Base-by-base conservation (phyloP, 2,329 filamentous ascomycete species). In the Hypoxylon sp. region DNA sequence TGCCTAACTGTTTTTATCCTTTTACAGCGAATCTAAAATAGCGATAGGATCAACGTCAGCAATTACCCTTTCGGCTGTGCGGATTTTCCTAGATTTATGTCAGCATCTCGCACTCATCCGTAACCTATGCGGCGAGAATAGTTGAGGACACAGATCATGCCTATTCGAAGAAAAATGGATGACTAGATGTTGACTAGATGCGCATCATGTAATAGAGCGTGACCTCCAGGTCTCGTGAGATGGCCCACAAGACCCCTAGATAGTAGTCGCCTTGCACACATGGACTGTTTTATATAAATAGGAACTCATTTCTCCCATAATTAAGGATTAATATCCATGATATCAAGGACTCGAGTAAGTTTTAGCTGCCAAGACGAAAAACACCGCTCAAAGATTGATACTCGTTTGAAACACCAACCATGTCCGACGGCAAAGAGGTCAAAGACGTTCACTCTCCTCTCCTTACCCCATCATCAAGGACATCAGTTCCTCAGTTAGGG, bases 371-470 rank as follows among this genome's bases (percentile, higher is more conserved):
- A 34, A 28, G 7, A 57, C 28, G 13, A 60, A 46, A 1, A 45
- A 46, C 4, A 46, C 45, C 51, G 59, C 36, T 19, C 51, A 30
- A 38, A 45, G 14, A n/a, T 28, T 28, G 17, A 32, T 41, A 46
- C 28, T 23, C 3, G 11, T 21, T 46, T 32, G 5, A 51, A 45
- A 4, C n/a, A 32, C 6, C 38, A 49, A 63, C 3, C 4, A 67
- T 68, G 67, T 70, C 67, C 19, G 64, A 65, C 43, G 52, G 36
- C 38, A 70, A 67, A 59, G 68, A 70, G 34, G 52, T 38, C 45
- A 70, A 67, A 56, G 68, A 70, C 36, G 68, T 68, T 13, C 60
- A 68, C 41, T 70, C 68, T 9, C 68, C 68, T 41, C 65, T 70
- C n/a, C 65, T 70, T 19, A 48, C 49, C 19, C 65, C 65, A 3